Base-by-base conservation (phyloP, 495 filamentous ascomycete species). In the Hypoxylon crocopeplum region DNA sequence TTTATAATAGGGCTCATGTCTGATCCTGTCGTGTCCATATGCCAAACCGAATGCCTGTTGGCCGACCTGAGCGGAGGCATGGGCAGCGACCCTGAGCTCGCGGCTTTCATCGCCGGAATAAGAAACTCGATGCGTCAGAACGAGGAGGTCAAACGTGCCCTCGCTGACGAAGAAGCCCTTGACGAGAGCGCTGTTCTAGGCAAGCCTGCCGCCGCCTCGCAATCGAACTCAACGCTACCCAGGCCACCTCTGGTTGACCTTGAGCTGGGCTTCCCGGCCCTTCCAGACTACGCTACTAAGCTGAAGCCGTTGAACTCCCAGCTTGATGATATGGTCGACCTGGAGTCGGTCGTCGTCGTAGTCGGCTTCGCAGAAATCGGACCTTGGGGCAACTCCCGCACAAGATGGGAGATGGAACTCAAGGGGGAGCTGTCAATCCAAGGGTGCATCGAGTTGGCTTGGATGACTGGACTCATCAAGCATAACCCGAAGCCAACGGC, bases 341-440 rank as follows among this genome's bases (percentile, higher is more conserved):
- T 98, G 46, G 93, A 97, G 64, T 96, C 93, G 79, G 92, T 96
- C 5, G 91, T 98, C n/a, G 94, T 98, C 47, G 88, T 98, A 85
- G 88, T 55, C 89, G 94, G 91, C 59, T 96, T 95, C 73, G 80
- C 91, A 21, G 91, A 96, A 70, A 82, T 95, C 53, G 91, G 91
- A 29, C 91, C 91, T 0, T 94, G 91, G 90, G 91, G 91, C 75
- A 95, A 93, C 72, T 89, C 91, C 0, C 85, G 91, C 48, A 96
- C 91, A 36, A 84, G 91, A 37, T 96, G 91, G 91, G 90, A 96
- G 73, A 96, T 93, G 89, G 91, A 96, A 71, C 87, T 90, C 19
- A 82, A 87, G 61, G 91, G 92, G 56, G 79, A 91, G 59, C 92
- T 96, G 73, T 93, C 91, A 15, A 84, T 93, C 15, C 91, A 95